These are phyloP conservation scores for Elaeagnus macrophylla DNA, from an alignment of 306 rosid genomes.

Conservation along the genomic window DNA sequence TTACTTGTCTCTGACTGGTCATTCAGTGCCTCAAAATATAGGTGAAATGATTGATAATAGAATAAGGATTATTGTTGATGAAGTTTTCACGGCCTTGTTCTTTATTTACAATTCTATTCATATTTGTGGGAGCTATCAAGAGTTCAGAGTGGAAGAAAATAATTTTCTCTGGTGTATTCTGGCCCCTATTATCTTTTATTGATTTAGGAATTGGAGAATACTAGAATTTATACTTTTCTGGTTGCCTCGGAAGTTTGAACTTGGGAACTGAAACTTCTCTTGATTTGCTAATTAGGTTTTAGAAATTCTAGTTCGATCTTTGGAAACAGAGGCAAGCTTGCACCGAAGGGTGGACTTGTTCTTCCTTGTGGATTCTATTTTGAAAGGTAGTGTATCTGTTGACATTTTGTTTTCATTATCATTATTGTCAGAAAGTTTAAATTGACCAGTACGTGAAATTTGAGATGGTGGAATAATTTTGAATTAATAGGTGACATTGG, in stretches of 20 bases:
- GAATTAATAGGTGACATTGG: constrained; percentile 54
- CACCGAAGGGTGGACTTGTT: constrained; percentile 72
- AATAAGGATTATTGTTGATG: too few relatives aligned
- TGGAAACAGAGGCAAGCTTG: constrained; percentile 68
- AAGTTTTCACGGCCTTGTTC: too few relatives aligned
- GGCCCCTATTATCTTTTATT: too few relatives aligned
- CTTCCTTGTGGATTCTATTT: constrained; percentile 85
- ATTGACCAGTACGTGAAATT: neutral
- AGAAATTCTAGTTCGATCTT: constrained; percentile 50
- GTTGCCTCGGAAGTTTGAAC: neutral
- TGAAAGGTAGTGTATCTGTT: constrained; percentile 49
- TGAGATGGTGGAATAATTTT: constrained; percentile 2
- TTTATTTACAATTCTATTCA: too few relatives aligned
- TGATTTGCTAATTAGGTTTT: constrained; percentile 43
- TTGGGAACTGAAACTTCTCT: constrained; percentile 3
- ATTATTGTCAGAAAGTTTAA: neutral
- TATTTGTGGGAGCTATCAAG: too few relatives aligned
- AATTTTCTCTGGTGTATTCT: too few relatives aligned
- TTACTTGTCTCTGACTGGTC: too few relatives aligned
- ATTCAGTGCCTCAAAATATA: too few relatives aligned
- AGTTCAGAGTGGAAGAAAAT: too few relatives aligned
- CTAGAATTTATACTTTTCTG: neutral
- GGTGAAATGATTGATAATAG: too few relatives aligned
- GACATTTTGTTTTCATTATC: neutral
- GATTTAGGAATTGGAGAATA: too few relatives aligned